A percentile compares a stretch with the other conserved stretches of the same genome.
Evolutionary conservation across 2,329 filamentous ascomycete species (phyloP).

Genomic region (Gyromitra esculenta): DNA sequence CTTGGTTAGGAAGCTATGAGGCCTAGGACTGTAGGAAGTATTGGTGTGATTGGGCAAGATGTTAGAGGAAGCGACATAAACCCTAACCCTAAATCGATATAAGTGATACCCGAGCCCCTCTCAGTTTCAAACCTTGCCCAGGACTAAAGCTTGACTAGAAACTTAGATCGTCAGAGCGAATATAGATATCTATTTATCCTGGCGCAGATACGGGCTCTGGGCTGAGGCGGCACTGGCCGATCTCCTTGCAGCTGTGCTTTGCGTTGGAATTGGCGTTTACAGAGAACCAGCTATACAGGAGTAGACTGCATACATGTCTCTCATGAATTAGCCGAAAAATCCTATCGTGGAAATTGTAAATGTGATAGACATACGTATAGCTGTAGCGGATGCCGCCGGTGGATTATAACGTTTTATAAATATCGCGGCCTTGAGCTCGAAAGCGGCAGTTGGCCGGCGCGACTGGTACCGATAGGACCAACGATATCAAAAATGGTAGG

Average conservation of each 20-base stretch:
- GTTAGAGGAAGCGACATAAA: too few species aligned
- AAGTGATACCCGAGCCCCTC: too few species aligned
- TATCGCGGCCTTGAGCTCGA: background rate
- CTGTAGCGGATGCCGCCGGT: slow-evolving; percentile 12
- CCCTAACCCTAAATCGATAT: too few species aligned
- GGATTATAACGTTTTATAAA: background rate
- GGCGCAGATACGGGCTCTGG: too few species aligned
- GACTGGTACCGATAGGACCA: slow-evolving; percentile 3
- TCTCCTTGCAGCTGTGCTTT: background rate
- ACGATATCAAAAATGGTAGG: slow-evolving; percentile 28
- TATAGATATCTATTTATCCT: too few species aligned
- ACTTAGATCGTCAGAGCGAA: too few species aligned
- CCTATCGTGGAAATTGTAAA: background rate
- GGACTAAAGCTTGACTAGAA: too few species aligned
- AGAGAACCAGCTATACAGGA: background rate
- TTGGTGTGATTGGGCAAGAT: too few species aligned
- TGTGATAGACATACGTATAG: background rate
- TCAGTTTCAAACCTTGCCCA: too few species aligned
- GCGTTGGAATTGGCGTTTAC: background rate
- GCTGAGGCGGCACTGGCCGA: background rate
- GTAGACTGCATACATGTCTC: background rate
- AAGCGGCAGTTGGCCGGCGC: slow-evolving; percentile 7
- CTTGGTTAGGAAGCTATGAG: too few species aligned
- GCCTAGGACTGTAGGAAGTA: too few species aligned
- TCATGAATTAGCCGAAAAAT: background rate